Conservation (phyloP, 2,329 filamentous ascomycete species). For the Nectriaceae sp. region DNA sequence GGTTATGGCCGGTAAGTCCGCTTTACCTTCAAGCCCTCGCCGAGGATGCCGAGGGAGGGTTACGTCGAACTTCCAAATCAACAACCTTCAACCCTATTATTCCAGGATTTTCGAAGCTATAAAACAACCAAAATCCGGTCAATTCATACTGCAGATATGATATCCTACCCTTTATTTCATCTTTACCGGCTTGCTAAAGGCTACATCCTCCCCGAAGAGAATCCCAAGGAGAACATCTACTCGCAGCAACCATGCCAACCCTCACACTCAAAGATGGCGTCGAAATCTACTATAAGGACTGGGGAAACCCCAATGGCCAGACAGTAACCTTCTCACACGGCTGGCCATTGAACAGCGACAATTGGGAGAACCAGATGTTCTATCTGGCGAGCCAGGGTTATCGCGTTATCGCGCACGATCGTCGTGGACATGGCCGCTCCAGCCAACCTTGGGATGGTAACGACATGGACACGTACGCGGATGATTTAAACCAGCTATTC, state of each 20-base stretch:
- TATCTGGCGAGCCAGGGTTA: conserved; percentile 33
- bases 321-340: conserved; percentile 38
- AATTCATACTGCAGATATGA: too few species aligned
- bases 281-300: conserved; percentile 45
- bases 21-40: too few species aligned
- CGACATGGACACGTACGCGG: conserved; percentile 32
- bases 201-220: not conserved
- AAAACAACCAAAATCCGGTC: too few species aligned
- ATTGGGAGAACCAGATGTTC: conserved; percentile 33
- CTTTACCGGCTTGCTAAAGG: too few species aligned
- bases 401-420: conserved; percentile 35
- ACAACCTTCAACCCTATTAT: too few species aligned
- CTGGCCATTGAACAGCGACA: conserved; percentile 36
- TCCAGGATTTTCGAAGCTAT: too few species aligned
- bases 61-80: too few species aligned
- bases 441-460: conserved; percentile 25
- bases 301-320: conserved; percentile 37
- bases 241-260: conserved; percentile 31
- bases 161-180: too few species aligned
- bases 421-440: conserved; percentile 36
- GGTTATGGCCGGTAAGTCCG: too few species aligned
- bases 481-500: conserved; percentile 33
- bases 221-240: not conserved
- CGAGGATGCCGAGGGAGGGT: too few species aligned
- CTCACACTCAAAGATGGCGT: conserved; percentile 37